Percentiles rank a stretch among this genome's conserved stretches.
phyloP scores from a whole-genome alignment of 176 grass and related monocot genomes.

The Oryza officinalis region DNA sequence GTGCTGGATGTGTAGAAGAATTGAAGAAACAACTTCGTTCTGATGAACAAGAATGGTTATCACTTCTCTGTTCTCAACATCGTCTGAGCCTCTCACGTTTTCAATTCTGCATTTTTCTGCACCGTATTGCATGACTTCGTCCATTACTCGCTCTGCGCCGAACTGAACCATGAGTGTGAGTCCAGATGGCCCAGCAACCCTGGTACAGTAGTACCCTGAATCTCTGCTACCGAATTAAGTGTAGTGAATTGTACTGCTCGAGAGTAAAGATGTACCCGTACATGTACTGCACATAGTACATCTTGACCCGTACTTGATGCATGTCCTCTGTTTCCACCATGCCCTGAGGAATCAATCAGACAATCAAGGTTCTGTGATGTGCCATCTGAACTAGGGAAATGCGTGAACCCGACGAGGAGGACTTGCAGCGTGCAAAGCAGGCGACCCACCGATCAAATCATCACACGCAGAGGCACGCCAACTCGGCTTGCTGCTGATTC shows the following conservation, averaged over 20 bases:
- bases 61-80: background rate
- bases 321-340: background rate
- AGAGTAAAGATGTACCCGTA: background rate
- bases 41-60: background rate
- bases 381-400: slow-evolving; percentile 24
- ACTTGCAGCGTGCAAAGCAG: background rate
- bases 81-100: background rate
- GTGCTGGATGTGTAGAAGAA: slow-evolving; percentile 7
- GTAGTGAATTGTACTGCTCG: background rate
- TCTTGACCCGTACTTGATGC: background rate
- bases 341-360: background rate
- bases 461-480: background rate
- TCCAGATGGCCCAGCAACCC: background rate
- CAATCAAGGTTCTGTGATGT: background rate
- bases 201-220: background rate
- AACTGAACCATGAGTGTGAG: background rate
- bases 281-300: no score
- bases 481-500: background rate
- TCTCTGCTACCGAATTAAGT: background rate
- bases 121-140: background rate
- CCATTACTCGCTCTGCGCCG: background rate
- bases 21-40: background rate
- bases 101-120: background rate
- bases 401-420: slow-evolving; percentile 11
- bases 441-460: background rate